These are phyloP conservation scores for Emericellopsis terricola DNA, from an alignment of 495 filamentous ascomycete genomes.

Conservation along the genomic window DNA sequence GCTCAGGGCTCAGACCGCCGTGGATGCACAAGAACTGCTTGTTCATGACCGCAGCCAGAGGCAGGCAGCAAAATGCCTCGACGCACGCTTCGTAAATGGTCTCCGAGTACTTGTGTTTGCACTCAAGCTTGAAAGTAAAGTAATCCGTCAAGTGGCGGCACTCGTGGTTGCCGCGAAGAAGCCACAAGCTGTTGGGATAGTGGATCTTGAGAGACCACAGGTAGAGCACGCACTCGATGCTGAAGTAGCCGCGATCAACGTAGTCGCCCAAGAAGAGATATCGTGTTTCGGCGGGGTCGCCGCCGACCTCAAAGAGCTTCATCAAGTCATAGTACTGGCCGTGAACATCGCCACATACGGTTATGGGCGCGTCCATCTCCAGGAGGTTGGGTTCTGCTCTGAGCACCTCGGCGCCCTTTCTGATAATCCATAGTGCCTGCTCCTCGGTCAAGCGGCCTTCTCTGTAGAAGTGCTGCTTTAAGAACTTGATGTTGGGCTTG, in stretches of 20 bases:
- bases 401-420: slow-evolving; percentile 65
- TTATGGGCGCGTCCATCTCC: slow-evolving; percentile 99
- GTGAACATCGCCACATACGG: slow-evolving; percentile 97
- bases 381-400: slow-evolving; percentile 82
- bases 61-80: slow-evolving; percentile 90
- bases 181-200: slow-evolving; percentile 94
- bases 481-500: slow-evolving; percentile 83
- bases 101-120: slow-evolving; percentile 98
- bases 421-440: slow-evolving; percentile 90
- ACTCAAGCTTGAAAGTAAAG: slow-evolving; percentile 99
- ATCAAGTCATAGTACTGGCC: slow-evolving; percentile 98
- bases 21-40: slow-evolving; percentile 99
- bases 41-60: slow-evolving; percentile 96
- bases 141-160: slow-evolving; percentile 98
- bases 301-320: slow-evolving; percentile 98
- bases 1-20: slow-evolving; percentile 83
- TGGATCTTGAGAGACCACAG: slow-evolving; percentile 98
- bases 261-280: slow-evolving; percentile 98
- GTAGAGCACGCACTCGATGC: slow-evolving; percentile 96
- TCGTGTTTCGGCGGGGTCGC: slow-evolving; percentile 85
- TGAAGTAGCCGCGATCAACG: slow-evolving; percentile 95
- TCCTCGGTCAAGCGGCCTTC: slow-evolving; percentile 95
- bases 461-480: slow-evolving; percentile 96
- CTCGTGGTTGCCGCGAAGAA: slow-evolving; percentile 94
- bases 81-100: slow-evolving; percentile 93